Conservation (phyloP, 2,329 filamentous ascomycete genomes). For the Grosmannia serpens region DNA sequence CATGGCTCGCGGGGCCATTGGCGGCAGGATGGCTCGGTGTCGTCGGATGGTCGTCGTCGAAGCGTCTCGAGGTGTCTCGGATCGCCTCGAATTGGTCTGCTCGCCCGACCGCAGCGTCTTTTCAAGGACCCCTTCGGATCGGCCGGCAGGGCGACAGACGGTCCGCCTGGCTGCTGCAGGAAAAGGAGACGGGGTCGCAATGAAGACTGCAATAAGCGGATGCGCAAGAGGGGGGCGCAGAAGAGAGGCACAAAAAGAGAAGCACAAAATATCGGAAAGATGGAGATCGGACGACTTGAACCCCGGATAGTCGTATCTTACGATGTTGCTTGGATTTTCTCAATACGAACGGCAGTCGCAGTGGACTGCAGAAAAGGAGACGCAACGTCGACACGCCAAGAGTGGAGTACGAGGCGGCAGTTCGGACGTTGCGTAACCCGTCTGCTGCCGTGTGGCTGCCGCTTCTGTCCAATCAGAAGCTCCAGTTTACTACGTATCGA, state of each 20-base stretch:
- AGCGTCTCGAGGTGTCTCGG: no score
- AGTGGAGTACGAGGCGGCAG: not conserved
- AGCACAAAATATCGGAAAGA: no score
- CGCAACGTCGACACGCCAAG: not conserved
- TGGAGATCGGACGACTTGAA: not conserved
- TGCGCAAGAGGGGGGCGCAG: not conserved
- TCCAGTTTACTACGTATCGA: conserved; percentile 1
- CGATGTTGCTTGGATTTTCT: not conserved
- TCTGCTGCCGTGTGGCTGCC: not conserved
- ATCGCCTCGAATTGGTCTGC: no score
- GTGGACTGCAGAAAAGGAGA: not conserved
- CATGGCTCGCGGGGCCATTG: not conserved
- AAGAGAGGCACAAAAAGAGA: not conserved
- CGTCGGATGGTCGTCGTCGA: not conserved
- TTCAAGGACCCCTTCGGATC: not conserved
- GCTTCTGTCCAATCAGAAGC: conserved; percentile 7
- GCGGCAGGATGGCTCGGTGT: not conserved
- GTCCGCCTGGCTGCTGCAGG: not conserved
- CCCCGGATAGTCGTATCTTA: not conserved
- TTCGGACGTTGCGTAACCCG: not conserved
- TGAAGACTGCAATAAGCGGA: not conserved
- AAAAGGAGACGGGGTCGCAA: not conserved
- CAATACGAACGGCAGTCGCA: not conserved
- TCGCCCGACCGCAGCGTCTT: not conserved
- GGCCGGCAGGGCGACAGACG: not conserved